Evolutionary conservation across 2,329 filamentous ascomycete genomes (phyloP).

Genomic region (Rhynchosporium agropyri): DNA sequence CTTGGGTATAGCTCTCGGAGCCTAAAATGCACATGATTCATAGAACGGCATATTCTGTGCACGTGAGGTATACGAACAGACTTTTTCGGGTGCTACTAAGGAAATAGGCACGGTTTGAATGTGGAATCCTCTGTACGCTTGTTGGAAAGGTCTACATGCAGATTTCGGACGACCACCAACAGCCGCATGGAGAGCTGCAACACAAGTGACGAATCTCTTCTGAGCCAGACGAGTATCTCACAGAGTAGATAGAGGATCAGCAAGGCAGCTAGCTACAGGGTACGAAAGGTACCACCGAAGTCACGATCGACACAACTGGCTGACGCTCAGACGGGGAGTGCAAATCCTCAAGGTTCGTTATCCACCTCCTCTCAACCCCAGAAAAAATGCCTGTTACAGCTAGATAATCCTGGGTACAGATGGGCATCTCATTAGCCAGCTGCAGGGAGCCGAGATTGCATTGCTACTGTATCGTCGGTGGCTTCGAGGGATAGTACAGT

Average conservation of each 20-base stretch:
- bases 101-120: too few species aligned
- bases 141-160: too few species aligned
- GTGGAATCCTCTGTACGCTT: too few species aligned
- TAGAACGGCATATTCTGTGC: too few species aligned
- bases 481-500: too few species aligned
- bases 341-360: conserved; percentile 2
- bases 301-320: conserved; percentile 14
- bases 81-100: too few species aligned
- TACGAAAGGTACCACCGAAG: conserved; percentile 8
- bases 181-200: too few species aligned
- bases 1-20: background rate
- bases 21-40: background rate
- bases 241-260: conserved; percentile 10
- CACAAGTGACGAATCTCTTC: too few species aligned
- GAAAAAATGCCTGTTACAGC: background rate
- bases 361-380: conserved; percentile 11
- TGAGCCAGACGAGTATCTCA: background rate
- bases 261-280: conserved; percentile 1
- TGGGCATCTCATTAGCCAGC: background rate
- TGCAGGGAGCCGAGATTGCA: too few species aligned
- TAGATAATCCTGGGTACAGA: background rate
- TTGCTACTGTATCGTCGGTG: too few species aligned
- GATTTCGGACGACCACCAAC: background rate
- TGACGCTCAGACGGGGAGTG: conserved; percentile 16
- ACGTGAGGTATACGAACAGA: too few species aligned